Conservation (phyloP, 805 yeast genomes). For the Candida verbasci region DNA sequence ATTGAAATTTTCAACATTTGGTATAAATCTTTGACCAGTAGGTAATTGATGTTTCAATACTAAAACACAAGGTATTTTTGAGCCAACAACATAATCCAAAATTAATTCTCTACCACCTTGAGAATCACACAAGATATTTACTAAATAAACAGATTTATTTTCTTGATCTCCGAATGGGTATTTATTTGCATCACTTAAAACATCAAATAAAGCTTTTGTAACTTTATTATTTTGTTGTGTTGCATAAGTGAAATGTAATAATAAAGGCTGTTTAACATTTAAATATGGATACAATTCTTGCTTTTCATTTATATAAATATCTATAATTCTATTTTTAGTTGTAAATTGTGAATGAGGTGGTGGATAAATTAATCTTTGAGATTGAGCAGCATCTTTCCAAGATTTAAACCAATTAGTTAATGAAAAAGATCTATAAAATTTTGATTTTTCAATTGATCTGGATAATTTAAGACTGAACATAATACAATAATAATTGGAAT, state of each 20-base stretch:
- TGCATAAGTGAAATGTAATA: constrained; percentile 72
- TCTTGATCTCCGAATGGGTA: constrained; percentile 35
- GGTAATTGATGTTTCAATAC: constrained; percentile 65
- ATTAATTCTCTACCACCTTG: constrained; percentile 57
- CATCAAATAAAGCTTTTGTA: constrained; percentile 51
- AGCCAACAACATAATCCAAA: constrained; percentile 48
- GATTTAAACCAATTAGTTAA: constrained; percentile 8
- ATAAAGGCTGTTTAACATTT: constrained; percentile 53
- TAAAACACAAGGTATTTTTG: constrained; percentile 60
- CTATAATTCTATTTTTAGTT: constrained; percentile 36
- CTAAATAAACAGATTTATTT: constrained; percentile 46
- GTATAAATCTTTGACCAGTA: constrained; percentile 21
- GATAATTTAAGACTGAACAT: constrained; percentile 8
- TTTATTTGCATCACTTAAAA: constrained; percentile 17
- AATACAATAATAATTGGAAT: no score
- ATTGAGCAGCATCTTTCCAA: constrained; percentile 7
- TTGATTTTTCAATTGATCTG: constrained; percentile 1
- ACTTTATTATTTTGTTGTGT: constrained; percentile 58
- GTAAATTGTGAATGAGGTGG: constrained; percentile 33
- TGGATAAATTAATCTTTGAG: constrained; percentile 33
- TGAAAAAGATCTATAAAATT: constrained; percentile 4
- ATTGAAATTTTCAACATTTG: constrained; percentile 16
- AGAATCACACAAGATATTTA: constrained; percentile 68
- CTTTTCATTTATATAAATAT: constrained; percentile 45
- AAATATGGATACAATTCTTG: constrained; percentile 56